Percentiles rank a stretch among this genome's conserved stretches.
Conservation (phyloP, 345 rosid species). For the Microcos paniculata region DNA sequence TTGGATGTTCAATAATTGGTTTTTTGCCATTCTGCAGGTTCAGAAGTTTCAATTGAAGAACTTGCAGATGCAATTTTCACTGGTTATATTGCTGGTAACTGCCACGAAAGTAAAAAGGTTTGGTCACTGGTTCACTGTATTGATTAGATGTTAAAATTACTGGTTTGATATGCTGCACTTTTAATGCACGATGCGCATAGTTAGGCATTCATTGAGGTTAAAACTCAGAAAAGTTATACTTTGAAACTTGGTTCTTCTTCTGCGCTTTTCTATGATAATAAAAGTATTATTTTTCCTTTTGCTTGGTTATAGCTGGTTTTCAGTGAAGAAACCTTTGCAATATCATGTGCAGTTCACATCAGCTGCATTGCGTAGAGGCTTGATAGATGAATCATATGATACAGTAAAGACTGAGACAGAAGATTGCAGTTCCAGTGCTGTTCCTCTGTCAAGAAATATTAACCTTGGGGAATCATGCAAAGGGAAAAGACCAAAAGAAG, state of each 20-base stretch:
- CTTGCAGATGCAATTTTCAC: conserved; percentile 73
- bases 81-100: conserved; percentile 38
- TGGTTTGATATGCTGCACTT: background rate
- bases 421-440: background rate
- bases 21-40: conserved; percentile 49
- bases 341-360: conserved; percentile 1
- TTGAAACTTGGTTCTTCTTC: background rate
- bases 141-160: conserved; percentile 7
- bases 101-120: conserved; percentile 30
- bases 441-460: conserved; percentile 24
- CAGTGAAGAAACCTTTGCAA: background rate
- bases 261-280: background rate
- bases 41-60: conserved; percentile 54
- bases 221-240: background rate
- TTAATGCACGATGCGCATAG: background rate
- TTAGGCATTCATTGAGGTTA: background rate
- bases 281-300: background rate
- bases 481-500: conserved; percentile 77
- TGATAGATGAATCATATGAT: background rate
- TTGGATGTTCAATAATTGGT: background rate
- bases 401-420: background rate
- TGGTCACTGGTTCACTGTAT: conserved; percentile 13
- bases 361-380: background rate
- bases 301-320: background rate
- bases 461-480: conserved; percentile 37